Conservation (phyloP, 208 protist species). For the Zelonia costaricensis region DNA sequence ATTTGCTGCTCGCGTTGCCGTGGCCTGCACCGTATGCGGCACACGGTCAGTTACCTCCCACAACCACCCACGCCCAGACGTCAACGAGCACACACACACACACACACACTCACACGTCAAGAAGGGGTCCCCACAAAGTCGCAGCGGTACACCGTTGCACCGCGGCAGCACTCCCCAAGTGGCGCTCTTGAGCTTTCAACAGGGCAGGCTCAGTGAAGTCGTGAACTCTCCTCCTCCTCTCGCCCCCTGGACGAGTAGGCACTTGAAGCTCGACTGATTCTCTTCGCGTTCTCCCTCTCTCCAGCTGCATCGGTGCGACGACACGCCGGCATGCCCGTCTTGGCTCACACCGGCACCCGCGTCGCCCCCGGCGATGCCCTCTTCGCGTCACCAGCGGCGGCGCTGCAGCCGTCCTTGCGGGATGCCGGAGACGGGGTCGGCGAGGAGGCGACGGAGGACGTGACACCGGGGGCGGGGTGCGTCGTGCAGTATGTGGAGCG, state of each 20-base stretch:
- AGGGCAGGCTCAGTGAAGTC: too few relatives aligned
- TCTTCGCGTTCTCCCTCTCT: neutral
- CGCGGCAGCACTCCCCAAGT: too few relatives aligned
- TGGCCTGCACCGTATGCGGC: too few relatives aligned
- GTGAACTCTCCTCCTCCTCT: too few relatives aligned
- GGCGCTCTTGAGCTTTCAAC: too few relatives aligned
- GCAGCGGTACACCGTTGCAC: neutral
- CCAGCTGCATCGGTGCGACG: too few relatives aligned
- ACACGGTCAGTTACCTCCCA: too few relatives aligned
- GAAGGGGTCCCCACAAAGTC: too few relatives aligned
- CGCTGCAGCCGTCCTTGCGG: neutral
- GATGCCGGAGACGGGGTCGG: neutral
- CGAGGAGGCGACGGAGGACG: slow-evolving; percentile 18
- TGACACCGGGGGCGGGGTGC: slow-evolving; percentile 60
- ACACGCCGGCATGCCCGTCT: slow-evolving; percentile 15
- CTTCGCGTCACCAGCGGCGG: slow-evolving; percentile 24
- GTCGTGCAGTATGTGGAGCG: slow-evolving; percentile 37
- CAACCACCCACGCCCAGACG: too few relatives aligned
- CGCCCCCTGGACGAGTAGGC: too few relatives aligned
- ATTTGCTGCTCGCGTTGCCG: too few relatives aligned
- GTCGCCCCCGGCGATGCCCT: slow-evolving; percentile 60
- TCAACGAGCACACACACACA: neutral
- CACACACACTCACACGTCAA: neutral
- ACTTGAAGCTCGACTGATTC: too few relatives aligned
- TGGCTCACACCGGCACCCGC: slow-evolving; percentile 30